Percentiles rank a stretch among this genome's conserved stretches.
These are phyloP conservation scores for Suillus alpinus DNA, from an alignment of 768 basidiomycete species.

Conservation along the genomic window DNA sequence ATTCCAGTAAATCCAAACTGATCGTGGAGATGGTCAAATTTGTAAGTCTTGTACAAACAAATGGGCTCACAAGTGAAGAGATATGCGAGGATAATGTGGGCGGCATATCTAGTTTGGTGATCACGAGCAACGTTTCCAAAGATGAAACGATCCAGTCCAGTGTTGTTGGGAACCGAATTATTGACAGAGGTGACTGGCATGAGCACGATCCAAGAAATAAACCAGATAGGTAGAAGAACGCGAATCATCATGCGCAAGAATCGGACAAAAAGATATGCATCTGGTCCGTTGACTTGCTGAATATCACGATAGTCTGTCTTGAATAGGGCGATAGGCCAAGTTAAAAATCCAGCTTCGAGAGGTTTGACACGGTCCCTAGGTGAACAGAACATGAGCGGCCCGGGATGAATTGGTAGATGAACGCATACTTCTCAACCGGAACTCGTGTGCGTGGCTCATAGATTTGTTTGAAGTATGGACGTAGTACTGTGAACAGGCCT, in stretches of 20 bases:
- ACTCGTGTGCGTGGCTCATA: slow-evolving; percentile 86
- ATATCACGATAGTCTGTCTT: slow-evolving; percentile 61
- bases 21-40: background rate
- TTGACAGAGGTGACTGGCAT: slow-evolving; percentile 68
- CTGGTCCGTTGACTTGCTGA: slow-evolving; percentile 71
- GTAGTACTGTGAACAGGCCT: slow-evolving; percentile 73
- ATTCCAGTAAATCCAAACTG: slow-evolving; percentile 85
- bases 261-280: slow-evolving; percentile 92
- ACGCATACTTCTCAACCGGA: slow-evolving; percentile 41
- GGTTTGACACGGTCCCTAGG: slow-evolving; percentile 56
- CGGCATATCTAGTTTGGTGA: slow-evolving; percentile 62
- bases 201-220: slow-evolving; percentile 83
- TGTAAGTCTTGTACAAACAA: background rate
- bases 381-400: background rate
- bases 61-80: slow-evolving; percentile 67
- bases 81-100: slow-evolving; percentile 75
- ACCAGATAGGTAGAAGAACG: slow-evolving; percentile 87
- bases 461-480: slow-evolving; percentile 82
- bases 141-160: slow-evolving; percentile 67
- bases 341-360: slow-evolving; percentile 47
- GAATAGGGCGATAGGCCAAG: slow-evolving; percentile 69
- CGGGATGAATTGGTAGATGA: background rate
- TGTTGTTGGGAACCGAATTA: slow-evolving; percentile 43
- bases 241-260: slow-evolving; percentile 83
- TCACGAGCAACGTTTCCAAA: slow-evolving; percentile 70